These are phyloP conservation scores for Uncinocarpus reesii DNA, from an alignment of 2,329 filamentous ascomycete species.

Conservation along the genomic window DNA sequence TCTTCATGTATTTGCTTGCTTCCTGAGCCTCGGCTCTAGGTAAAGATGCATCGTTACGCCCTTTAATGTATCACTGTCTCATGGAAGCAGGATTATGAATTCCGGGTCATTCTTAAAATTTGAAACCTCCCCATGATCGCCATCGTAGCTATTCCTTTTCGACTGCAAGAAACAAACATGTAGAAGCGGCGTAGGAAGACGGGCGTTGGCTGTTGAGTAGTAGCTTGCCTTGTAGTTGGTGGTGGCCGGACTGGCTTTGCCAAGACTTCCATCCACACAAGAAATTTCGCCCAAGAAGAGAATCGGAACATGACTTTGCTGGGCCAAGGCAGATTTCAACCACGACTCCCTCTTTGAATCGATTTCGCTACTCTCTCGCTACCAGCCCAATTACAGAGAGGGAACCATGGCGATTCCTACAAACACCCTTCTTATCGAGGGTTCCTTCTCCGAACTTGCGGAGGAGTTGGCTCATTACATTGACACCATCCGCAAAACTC, in stretches of 20 bases:
- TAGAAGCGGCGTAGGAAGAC: too few relatives aligned
- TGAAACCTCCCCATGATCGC: neutral
- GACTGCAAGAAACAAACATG: too few relatives aligned
- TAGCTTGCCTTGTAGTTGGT: neutral
- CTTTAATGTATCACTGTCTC: neutral
- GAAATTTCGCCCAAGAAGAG: constrained; percentile 11
- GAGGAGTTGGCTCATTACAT: constrained; percentile 93
- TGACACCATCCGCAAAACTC: constrained; percentile 63
- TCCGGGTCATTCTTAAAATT: neutral
- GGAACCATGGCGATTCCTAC: constrained; percentile 50
- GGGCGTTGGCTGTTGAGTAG: too few relatives aligned
- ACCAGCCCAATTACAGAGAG: constrained; percentile 4
- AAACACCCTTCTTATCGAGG: constrained; percentile 67
- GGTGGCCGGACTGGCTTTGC: constrained; percentile 9
- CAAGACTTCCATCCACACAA: constrained; percentile 16
- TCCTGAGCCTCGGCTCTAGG: neutral
- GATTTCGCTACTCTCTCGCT: constrained; percentile 5
- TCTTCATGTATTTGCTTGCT: neutral
- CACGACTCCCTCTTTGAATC: neutral
- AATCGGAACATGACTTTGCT: neutral
- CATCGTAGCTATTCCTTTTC: neutral
- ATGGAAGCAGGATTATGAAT: constrained; percentile 8
- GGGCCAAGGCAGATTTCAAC: constrained; percentile 1
- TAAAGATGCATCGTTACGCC: constrained; percentile 10
- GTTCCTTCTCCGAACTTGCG: constrained; percentile 82